Percentiles rank a stretch among this genome's conserved stretches.
phyloP scores from a whole-genome alignment of 1,139 yeast genomes.

The Hemisphaericaspora xylofermentans region DNA sequence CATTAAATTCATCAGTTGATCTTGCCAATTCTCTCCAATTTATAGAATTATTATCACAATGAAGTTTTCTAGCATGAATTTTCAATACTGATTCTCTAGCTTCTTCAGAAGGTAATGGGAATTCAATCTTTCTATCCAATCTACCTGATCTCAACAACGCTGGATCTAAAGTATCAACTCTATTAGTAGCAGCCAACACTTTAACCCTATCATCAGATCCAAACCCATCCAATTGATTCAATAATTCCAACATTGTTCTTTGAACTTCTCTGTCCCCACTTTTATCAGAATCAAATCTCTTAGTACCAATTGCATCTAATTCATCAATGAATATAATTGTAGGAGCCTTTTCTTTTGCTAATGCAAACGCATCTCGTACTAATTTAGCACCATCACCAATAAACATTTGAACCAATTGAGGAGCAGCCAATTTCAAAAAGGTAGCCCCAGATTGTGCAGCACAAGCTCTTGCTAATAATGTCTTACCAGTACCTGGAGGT shows the following conservation, averaged over 20 bases:
- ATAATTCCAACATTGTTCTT: slow-evolving; percentile 96
- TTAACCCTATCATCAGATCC: slow-evolving; percentile 98
- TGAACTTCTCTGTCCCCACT: slow-evolving; percentile 99
- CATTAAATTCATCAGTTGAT: slow-evolving; percentile 96
- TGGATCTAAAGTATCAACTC: slow-evolving; percentile 97
- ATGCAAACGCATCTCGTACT: slow-evolving; percentile 97
- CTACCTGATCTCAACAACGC: slow-evolving; percentile 97
- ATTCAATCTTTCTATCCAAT: slow-evolving; percentile 94
- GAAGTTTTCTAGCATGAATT: slow-evolving; percentile 95
- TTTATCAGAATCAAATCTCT: slow-evolving; percentile 96
- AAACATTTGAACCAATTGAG: slow-evolving; percentile 98
- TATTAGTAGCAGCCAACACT: slow-evolving; percentile 96
- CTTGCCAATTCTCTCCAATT: slow-evolving; percentile 98
- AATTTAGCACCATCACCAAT: slow-evolving; percentile 99
- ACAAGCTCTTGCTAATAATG: slow-evolving; percentile 95
- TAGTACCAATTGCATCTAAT: slow-evolving; percentile 97
- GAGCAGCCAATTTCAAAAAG: slow-evolving; percentile 93
- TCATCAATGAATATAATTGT: slow-evolving; percentile 97
- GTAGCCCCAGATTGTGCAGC: slow-evolving; percentile 99
- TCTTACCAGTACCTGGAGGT: slow-evolving; percentile 99
- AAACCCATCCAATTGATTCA: slow-evolving; percentile 96
- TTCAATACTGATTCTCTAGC: slow-evolving; percentile 95
- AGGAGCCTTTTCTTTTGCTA: slow-evolving; percentile 98
- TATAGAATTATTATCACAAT: slow-evolving; percentile 79
- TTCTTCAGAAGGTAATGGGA: slow-evolving; percentile 96